Evolutionary conservation across 2,329 filamentous ascomycete species (phyloP).

Genomic region (Fusarium sp.): DNA sequence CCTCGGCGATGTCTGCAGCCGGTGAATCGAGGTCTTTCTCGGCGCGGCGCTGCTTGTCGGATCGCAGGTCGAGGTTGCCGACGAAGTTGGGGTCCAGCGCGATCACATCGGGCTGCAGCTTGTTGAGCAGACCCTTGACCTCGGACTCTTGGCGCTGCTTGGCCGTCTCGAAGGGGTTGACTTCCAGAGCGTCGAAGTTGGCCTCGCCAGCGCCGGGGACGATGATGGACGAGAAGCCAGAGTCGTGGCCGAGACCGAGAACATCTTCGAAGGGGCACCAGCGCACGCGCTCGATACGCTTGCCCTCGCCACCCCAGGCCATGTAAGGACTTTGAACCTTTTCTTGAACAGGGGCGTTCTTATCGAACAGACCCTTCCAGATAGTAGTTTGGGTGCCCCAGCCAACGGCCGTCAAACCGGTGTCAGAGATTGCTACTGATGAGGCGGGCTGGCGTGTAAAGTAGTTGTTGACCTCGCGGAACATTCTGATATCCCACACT

Average conservation of each 20-base stretch:
- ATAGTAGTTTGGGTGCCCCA: slow-evolving; percentile 91
- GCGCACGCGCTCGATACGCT: slow-evolving; percentile 79
- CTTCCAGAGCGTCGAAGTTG: slow-evolving; percentile 93
- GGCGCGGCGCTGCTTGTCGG: slow-evolving; percentile 78
- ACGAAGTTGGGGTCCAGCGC: slow-evolving; percentile 92
- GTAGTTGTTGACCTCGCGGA: slow-evolving; percentile 91
- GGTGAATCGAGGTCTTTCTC: slow-evolving; percentile 81
- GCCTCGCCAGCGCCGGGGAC: slow-evolving; percentile 95
- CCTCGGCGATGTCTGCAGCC: slow-evolving; percentile 67
- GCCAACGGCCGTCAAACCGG: slow-evolving; percentile 85
- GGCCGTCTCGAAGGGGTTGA: slow-evolving; percentile 92
- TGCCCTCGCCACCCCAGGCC: slow-evolving; percentile 88
- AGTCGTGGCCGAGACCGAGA: slow-evolving; percentile 83
- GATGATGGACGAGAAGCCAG: slow-evolving; percentile 89
- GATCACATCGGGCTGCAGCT: slow-evolving; percentile 97
- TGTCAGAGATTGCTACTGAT: slow-evolving; percentile 88
- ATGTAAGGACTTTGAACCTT: slow-evolving; percentile 92
- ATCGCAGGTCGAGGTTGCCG: slow-evolving; percentile 85
- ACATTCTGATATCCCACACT: slow-evolving; percentile 96
- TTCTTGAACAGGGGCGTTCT: slow-evolving; percentile 74
- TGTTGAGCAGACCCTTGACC: slow-evolving; percentile 90
- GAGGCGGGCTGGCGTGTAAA: slow-evolving; percentile 84
- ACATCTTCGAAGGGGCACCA: slow-evolving; percentile 98
- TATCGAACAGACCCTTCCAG: slow-evolving; percentile 90
- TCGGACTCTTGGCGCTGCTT: slow-evolving; percentile 95